Base-by-base conservation (phyloP, 1,139 yeast genomes). In the Pichia cactophila region DNA sequence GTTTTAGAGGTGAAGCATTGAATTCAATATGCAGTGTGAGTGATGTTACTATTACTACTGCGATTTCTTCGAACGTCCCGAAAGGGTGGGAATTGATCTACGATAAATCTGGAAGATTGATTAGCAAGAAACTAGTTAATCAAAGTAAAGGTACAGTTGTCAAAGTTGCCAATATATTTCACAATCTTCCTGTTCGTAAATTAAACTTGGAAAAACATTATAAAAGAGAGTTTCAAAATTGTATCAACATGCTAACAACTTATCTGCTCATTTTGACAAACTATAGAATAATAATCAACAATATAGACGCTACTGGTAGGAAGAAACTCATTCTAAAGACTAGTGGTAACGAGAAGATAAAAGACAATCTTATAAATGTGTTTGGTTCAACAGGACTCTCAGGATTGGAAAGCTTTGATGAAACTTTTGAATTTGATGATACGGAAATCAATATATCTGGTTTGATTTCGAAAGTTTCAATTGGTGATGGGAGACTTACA, bases 1-100 rank as follows among this genome's bases (percentile, higher is more conserved):
- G 96, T 0, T 87, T 87, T 59, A 73, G 96, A 63, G 96, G 96
- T 26, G 95, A 87, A 64, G 95, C 95, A 0, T 68, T 87, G 58
- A 80, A 86, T 58, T 83, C 95, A 0, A 62, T 87, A 16, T 83
- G 90, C 60, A 72, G 86, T n/a, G 54, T 64, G 23, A 44, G 61
- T 6, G 70, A 77, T 5, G 66, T 80, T 5, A 54, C 74, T 11
- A 71, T 89, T 0, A 68, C 67, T 2, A 88, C 96, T 0, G 75
- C 86, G 12, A 72, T 80, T 0, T 62, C 62, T 3, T 60, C 60
- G 0, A 64, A 66, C 8, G 73, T 78, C 8, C 94, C 95, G 0
- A 69, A 70, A 47, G 89, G 86, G 1, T 70, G 75, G 38, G 70
- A 67, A 44, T 62, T 89, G 39, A 72, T 66, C 31, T 86, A 77